These are phyloP conservation scores for Adansonia gregorii DNA, from an alignment of 441 rosid species.

Conservation along the genomic window DNA sequence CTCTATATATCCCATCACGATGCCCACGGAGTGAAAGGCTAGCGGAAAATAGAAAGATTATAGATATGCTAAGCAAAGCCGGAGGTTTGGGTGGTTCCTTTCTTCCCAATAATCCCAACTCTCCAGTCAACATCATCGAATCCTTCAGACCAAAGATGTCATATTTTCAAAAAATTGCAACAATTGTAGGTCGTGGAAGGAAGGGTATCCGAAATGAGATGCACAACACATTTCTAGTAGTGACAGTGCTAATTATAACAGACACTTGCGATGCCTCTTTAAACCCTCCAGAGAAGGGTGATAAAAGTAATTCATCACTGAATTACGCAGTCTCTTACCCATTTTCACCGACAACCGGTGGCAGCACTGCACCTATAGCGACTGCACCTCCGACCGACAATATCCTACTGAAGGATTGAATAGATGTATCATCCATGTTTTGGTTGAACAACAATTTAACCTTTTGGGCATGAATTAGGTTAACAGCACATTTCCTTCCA, in stretches of 20 bases:
- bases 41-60: background rate
- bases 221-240: conserved; percentile 25
- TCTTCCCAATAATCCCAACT: background rate
- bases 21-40: too few relatives aligned
- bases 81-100: conserved; percentile 23
- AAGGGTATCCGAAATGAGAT: conserved; percentile 23
- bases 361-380: too few relatives aligned
- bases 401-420: background rate
- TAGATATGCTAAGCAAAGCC: background rate
- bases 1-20: too few relatives aligned
- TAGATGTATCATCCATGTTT: background rate
- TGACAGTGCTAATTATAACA: conserved; percentile 31
- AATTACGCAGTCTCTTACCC: too few relatives aligned
- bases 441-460: background rate
- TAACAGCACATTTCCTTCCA: background rate
- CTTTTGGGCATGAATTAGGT: background rate
- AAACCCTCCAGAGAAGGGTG: conserved; percentile 1
- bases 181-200: conserved; percentile 18
- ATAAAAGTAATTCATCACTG: too few relatives aligned
- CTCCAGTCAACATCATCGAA: background rate
- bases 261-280: conserved; percentile 36
- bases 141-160: conserved; percentile 11
- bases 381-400: background rate
- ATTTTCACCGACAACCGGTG: too few relatives aligned
- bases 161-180: background rate